These are phyloP conservation scores for Dujonia santamariae DNA, from an alignment of 1,139 yeast species.

Conservation along the genomic window DNA sequence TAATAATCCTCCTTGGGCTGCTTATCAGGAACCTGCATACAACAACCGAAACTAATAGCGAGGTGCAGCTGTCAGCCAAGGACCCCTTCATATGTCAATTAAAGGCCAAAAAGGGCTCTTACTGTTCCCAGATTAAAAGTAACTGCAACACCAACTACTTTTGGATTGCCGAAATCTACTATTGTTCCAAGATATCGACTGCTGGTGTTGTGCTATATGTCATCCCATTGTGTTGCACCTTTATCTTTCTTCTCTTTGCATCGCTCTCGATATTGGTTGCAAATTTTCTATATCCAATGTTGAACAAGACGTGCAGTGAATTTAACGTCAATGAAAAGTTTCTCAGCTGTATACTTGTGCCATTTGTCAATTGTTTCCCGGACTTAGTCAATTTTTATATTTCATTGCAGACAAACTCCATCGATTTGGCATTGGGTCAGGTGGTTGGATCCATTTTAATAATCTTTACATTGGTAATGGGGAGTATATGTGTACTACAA, in stretches of 20 bases:
- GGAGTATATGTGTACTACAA: constrained; percentile 27
- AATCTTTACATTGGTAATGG: constrained; percentile 35
- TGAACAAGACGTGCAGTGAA: constrained; percentile 1
- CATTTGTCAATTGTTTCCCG: constrained; percentile 39
- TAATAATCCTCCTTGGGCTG: no score
- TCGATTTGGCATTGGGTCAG: constrained; percentile 41
- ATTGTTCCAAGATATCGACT: constrained; percentile 20
- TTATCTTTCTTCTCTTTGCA: constrained; percentile 4
- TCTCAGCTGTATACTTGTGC: constrained; percentile 25
- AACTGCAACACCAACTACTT: constrained; percentile 26
- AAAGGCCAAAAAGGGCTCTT: no score
- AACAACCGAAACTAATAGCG: no score
- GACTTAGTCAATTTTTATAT: constrained; percentile 38
- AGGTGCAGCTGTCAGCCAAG: not conserved
- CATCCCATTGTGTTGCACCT: no score
- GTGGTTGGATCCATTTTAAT: constrained; percentile 37
- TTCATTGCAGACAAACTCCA: constrained; percentile 27
- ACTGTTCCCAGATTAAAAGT: constrained; percentile 20
- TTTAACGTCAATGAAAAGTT: constrained; percentile 3
- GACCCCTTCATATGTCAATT: no score
- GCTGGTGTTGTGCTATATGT: not conserved
- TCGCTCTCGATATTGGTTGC: constrained; percentile 8
- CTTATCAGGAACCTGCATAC: no score
- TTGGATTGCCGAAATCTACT: constrained; percentile 23
- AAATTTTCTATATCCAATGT: constrained; percentile 6